Conservation (phyloP, 805 yeast species). For the Saturnispora serradocipensis region DNA sequence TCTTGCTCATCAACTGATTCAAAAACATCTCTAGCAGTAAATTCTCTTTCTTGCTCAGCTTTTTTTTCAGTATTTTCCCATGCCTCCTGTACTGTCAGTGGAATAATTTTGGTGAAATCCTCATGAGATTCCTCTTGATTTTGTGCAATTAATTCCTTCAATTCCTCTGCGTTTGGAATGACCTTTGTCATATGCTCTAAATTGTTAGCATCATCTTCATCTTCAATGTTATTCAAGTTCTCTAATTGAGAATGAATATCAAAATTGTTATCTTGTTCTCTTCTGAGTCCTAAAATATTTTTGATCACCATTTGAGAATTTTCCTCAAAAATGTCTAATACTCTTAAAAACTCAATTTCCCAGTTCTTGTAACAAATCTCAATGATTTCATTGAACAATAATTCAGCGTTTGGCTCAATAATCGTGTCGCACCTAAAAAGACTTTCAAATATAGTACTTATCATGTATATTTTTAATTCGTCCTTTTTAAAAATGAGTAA, state of each 20-base stretch:
- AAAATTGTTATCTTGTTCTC: neutral
- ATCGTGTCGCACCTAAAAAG: constrained; percentile 20
- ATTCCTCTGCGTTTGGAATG: constrained; percentile 14
- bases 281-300: neutral
- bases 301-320: constrained; percentile 1
- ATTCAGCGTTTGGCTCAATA: constrained; percentile 9
- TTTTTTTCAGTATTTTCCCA: neutral
- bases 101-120: constrained; percentile 33
- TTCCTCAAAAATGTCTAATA: neutral
- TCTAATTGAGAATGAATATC: neutral
- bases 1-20: constrained; percentile 4
- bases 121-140: constrained; percentile 10
- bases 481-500: constrained; percentile 8
- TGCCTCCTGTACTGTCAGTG: constrained; percentile 13
- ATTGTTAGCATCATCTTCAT: constrained; percentile 13
- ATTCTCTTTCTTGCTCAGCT: neutral
- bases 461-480: constrained; percentile 14
- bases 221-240: constrained; percentile 4
- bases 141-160: constrained; percentile 5
- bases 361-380: constrained; percentile 9
- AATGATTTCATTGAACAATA: constrained; percentile 12
- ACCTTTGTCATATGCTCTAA: constrained; percentile 26
- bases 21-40: neutral
- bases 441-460: constrained; percentile 18
- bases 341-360: constrained; percentile 11